Conservation (phyloP, 495 filamentous ascomycete genomes). For the Annulohypoxylon moriforme region DNA sequence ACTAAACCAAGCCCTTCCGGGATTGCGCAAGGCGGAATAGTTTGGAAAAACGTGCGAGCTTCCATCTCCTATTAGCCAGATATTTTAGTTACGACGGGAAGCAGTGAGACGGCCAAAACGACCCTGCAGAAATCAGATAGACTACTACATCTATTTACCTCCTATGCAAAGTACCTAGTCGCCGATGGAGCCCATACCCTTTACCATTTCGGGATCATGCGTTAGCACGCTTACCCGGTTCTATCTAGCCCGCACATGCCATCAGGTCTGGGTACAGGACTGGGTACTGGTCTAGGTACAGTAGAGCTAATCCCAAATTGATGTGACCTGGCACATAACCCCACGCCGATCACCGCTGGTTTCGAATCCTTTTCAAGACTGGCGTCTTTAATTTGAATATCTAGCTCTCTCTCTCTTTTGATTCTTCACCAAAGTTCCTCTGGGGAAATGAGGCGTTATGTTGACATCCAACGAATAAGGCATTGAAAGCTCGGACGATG, state of each 20-base stretch:
- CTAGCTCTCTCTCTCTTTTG: neutral
- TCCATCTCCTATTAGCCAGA: neutral
- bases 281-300: slow-evolving; percentile 36
- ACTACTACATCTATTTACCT: slow-evolving; percentile 27
- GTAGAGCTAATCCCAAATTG: slow-evolving; percentile 40
- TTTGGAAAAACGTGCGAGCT: slow-evolving; percentile 18
- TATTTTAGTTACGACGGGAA: neutral
- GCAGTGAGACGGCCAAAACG: slow-evolving; percentile 1
- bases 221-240: slow-evolving; percentile 44
- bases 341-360: slow-evolving; percentile 44
- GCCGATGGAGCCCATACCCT: slow-evolving; percentile 32
- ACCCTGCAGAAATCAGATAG: slow-evolving; percentile 17
- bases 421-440: slow-evolving; percentile 31
- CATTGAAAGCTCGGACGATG: slow-evolving; percentile 47
- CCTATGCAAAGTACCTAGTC: slow-evolving; percentile 32
- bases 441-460: slow-evolving; percentile 46
- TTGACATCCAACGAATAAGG: slow-evolving; percentile 41
- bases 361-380: slow-evolving; percentile 39
- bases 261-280: slow-evolving; percentile 35
- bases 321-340: slow-evolving; percentile 43
- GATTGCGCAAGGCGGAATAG: slow-evolving; percentile 31
- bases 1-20: slow-evolving; percentile 19
- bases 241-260: slow-evolving; percentile 43
- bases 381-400: slow-evolving; percentile 33
- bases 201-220: slow-evolving; percentile 45